A percentile compares a stretch with the other conserved stretches of the same genome.
Evolutionary conservation across 805 yeast genomes (phyloP).

Genomic region (Metschnikowia cubensis): DNA sequence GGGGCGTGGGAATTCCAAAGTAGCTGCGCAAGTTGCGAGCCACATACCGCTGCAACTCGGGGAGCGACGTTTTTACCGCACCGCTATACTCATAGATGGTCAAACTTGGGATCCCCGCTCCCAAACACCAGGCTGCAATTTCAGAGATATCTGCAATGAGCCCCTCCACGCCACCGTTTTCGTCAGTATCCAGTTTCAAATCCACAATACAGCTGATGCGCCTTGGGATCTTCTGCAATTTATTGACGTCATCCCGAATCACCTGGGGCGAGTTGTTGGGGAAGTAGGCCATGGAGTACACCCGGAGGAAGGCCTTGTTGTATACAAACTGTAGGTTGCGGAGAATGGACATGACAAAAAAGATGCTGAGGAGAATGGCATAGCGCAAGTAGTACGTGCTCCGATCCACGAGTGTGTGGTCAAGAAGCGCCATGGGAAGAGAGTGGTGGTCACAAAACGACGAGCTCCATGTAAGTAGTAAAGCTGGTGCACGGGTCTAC

Average conservation of each 20-base stretch:
- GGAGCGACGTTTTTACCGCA: constrained; percentile 34
- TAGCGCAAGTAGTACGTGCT: constrained; percentile 10
- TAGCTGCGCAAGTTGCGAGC: constrained; percentile 59
- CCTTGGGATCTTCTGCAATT: constrained; percentile 71
- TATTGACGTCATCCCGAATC: constrained; percentile 76
- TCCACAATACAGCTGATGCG: constrained; percentile 73
- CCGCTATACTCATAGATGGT: constrained; percentile 81
- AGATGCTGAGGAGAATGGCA: constrained; percentile 42
- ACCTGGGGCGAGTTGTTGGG: constrained; percentile 74
- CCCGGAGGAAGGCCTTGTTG: constrained; percentile 51
- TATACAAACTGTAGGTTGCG: constrained; percentile 50
- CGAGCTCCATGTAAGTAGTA: not conserved
- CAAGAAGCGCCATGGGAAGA: not conserved
- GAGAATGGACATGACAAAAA: constrained; percentile 52
- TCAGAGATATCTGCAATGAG: constrained; percentile 74
- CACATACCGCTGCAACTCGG: constrained; percentile 55
- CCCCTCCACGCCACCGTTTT: constrained; percentile 86
- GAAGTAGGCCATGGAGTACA: constrained; percentile 58
- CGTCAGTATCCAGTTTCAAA: constrained; percentile 70
- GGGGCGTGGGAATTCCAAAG: constrained; percentile 72
- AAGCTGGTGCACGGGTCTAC: too few species aligned
- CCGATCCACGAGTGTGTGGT: not conserved
- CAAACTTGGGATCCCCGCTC: constrained; percentile 74
- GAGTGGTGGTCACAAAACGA: constrained; percentile 1
- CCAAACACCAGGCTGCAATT: constrained; percentile 79